phyloP scores from a whole-genome alignment of 1,284 basidiomycete genomes.

The Apiotrichum montevideense region DNA sequence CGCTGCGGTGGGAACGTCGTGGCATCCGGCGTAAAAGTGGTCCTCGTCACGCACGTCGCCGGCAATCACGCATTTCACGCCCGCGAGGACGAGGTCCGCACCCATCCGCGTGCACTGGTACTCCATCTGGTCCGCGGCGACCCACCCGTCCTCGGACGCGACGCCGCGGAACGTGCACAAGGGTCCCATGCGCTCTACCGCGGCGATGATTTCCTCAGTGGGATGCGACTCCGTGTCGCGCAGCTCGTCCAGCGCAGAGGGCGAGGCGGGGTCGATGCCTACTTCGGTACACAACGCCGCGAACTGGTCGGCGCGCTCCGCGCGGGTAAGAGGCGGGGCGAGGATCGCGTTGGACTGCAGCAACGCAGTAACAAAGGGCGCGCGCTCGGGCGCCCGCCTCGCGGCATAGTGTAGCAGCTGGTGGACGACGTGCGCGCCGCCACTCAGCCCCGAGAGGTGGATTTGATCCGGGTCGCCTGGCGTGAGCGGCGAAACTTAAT shows the following conservation, averaged over 20 bases:
- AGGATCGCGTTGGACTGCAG: conserved; percentile 68
- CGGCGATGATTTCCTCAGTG: conserved; percentile 52
- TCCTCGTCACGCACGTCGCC: conserved; percentile 62
- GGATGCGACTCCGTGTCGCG: conserved; percentile 53
- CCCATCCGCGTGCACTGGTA: conserved; percentile 65
- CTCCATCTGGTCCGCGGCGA: conserved; percentile 53
- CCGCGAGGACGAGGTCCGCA: conserved; percentile 53
- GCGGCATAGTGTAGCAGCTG: conserved; percentile 59
- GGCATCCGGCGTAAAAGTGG: conserved; percentile 63
- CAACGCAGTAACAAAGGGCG: conserved; percentile 61
- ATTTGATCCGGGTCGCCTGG: conserved; percentile 50
- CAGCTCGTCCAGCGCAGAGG: conserved; percentile 52
- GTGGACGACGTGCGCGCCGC: conserved; percentile 68
- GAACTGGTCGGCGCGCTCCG: conserved; percentile 59
- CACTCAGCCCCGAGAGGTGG: conserved; percentile 61
- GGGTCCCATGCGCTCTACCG: conserved; percentile 51
- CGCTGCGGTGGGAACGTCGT: conserved; percentile 50
- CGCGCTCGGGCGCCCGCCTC: conserved; percentile 20
- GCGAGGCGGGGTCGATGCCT: conserved; percentile 52
- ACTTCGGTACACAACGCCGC: conserved; percentile 56
- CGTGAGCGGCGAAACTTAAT: not conserved
- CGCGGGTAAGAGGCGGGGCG: conserved; percentile 48
- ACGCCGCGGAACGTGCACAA: conserved; percentile 64
- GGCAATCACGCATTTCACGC: conserved; percentile 57
- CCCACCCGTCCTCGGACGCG: conserved; percentile 52